phyloP scores from a whole-genome alignment of 352 stramenopile species.

The Pythium folliculosum region DNA sequence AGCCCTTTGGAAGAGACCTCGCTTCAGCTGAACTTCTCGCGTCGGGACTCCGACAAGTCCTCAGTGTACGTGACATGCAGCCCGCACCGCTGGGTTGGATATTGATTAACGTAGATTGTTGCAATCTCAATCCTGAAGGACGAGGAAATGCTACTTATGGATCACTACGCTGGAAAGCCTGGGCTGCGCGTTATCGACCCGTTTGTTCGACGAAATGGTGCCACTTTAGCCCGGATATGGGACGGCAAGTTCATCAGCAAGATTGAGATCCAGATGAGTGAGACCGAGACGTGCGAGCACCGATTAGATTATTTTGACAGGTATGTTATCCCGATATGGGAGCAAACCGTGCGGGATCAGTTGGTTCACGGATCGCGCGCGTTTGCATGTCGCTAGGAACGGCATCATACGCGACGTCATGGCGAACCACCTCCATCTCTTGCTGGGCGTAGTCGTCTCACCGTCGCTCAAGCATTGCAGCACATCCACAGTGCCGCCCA shows the following conservation, averaged over 20 bases:
- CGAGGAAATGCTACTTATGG: conserved; percentile 82
- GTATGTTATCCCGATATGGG: conserved; percentile 23
- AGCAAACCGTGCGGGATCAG: not conserved
- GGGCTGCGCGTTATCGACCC: conserved; percentile 54
- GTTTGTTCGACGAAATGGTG: conserved; percentile 58
- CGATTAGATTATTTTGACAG: conserved; percentile 71
- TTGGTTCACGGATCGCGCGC: not conserved
- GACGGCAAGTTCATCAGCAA: conserved; percentile 25
- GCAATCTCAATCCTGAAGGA: conserved; percentile 24
- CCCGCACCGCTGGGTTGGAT: not conserved
- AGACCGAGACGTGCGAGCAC: conserved; percentile 61
- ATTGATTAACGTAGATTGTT: not conserved
- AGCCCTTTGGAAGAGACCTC: conserved; percentile 73
- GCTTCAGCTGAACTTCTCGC: conserved; percentile 51
- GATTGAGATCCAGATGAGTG: conserved; percentile 64
- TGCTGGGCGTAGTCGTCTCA: conserved; percentile 42
- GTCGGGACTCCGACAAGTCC: conserved; percentile 35
- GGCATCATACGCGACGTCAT: conserved; percentile 85
- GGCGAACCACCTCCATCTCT: conserved; percentile 77
- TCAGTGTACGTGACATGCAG: conserved; percentile 29
- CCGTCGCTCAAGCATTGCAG: conserved; percentile 33
- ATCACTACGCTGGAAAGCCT: conserved; percentile 84
- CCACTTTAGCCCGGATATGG: conserved; percentile 36
- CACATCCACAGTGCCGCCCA: not conserved
- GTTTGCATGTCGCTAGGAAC: conserved; percentile 28